Base-by-base conservation (phyloP, 2,329 filamentous ascomycete species). In the Colletotrichum musicola region DNA sequence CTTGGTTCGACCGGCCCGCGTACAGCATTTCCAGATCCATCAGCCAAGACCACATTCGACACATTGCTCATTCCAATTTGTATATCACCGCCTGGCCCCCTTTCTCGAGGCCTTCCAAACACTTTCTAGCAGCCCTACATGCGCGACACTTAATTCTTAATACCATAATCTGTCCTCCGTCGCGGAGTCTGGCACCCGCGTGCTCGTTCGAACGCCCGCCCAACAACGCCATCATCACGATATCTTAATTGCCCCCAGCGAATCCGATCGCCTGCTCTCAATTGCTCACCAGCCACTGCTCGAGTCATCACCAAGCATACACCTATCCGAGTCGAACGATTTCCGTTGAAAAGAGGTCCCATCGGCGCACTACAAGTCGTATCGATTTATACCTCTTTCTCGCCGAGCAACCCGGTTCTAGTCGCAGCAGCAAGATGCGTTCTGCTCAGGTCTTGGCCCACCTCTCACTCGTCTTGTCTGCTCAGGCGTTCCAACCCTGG, bases 401-500 rank as follows among this genome's bases (percentile, higher is more conserved):
- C 27, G 14, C 35, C 18, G 25, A 27, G 13, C 13, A 22, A 12
- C 46, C n/a, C 13, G 12, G 9, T 20, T 35, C 69, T 75, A 79
- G 63, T 18, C 6, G 30, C 30, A 35, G 30, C 30, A 10, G 14
- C 77, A 78, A 72, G 69, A 87, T 87, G 85, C 80, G 79, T 71
- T 74, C 79, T 57, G 71, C 74, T 62, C 70, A 76, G 50, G 59
- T 81, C 68, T 72, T 87, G 50, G 73, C 84, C 68, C 83, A 83
- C 74, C 75, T 88, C 74, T 81, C 83, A 72, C 74, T 88, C 74
- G 86, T 82, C 78, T 78, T 81, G 46, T 76, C 80, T 57, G 79
- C 80, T 62, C 76, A 81, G 60, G 86, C 86, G 60, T 86, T 88
- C 74, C 84, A 77, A 56, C 83, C 83, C 4, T 86, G 81, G 74